phyloP scores from a whole-genome alignment of 352 stramenopile species.

The Peronospora farinosa region DNA sequence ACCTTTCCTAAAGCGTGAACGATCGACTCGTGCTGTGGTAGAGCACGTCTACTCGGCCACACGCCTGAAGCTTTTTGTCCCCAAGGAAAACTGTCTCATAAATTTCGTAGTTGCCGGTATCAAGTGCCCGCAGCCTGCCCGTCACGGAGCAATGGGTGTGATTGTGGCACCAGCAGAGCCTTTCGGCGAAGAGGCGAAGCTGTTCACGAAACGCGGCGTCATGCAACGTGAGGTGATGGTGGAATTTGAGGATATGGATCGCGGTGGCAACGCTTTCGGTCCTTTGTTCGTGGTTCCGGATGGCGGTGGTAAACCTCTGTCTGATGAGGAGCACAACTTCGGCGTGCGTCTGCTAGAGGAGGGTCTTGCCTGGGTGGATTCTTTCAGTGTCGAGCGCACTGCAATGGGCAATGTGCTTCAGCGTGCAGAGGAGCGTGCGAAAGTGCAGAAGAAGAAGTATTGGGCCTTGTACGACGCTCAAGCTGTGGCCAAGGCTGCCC shows the following conservation, averaged over 20 bases:
- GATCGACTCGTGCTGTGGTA: conserved; percentile 72
- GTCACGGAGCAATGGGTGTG: conserved; percentile 84
- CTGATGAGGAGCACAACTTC: conserved; percentile 83
- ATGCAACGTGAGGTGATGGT: conserved; percentile 91
- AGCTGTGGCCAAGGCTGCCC: conserved; percentile 40
- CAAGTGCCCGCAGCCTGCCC: conserved; percentile 81
- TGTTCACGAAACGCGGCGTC: conserved; percentile 82
- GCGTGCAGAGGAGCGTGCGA: conserved; percentile 81
- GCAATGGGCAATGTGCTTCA: conserved; percentile 64
- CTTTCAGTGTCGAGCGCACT: conserved; percentile 90
- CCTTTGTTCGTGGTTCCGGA: conserved; percentile 59
- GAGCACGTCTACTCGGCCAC: conserved; percentile 96
- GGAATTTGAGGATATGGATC: conserved; percentile 91
- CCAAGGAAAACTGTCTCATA: conserved; percentile 95
- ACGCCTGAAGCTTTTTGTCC: conserved; percentile 93
- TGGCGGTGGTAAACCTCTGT: conserved; percentile 26
- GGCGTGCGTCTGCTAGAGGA: conserved; percentile 88
- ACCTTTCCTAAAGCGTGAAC: conserved; percentile 81
- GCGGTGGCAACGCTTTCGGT: conserved; percentile 88
- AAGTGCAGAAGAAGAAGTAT: conserved; percentile 91
- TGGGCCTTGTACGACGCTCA: conserved; percentile 86
- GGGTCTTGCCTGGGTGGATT: conserved; percentile 90
- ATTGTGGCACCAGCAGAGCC: conserved; percentile 82
- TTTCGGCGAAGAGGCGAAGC: conserved; percentile 84
- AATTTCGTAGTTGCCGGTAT: conserved; percentile 90